Conservation (phyloP, 1,284 basidiomycete genomes). For the Apiotrichum mycotoxinovorans region DNA sequence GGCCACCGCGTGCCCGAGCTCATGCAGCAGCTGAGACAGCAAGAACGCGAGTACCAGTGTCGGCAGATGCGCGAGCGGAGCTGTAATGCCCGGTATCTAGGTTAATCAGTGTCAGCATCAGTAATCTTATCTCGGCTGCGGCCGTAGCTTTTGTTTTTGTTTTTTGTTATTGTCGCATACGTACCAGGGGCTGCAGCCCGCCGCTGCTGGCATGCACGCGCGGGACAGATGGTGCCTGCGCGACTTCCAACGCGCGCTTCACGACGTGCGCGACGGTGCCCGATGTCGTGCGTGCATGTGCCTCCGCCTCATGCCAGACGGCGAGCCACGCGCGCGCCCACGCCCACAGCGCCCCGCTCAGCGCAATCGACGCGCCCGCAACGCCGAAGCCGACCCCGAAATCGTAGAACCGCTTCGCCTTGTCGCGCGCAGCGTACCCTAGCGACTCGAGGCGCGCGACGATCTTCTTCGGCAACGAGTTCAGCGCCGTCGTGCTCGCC, state of each 20-base stretch:
- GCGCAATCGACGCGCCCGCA: conserved; percentile 10
- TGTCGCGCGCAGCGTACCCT: neutral
- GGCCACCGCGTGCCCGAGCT: conserved; percentile 43
- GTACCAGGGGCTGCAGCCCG: conserved; percentile 36
- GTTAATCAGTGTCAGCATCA: neutral
- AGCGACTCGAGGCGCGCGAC: neutral
- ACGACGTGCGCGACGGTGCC: neutral
- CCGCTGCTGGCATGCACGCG: conserved; percentile 10
- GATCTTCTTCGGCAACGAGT: conserved; percentile 20
- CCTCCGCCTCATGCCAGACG: conserved; percentile 31
- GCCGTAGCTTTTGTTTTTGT: too few relatives aligned
- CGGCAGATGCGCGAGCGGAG: conserved; percentile 41
- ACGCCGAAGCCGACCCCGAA: conserved; percentile 14
- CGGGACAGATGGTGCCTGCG: neutral
- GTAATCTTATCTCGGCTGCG: neutral
- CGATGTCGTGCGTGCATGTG: conserved; percentile 23
- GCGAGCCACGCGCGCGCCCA: conserved; percentile 26
- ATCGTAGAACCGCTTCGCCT: conserved; percentile 22
- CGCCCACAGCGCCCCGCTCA: conserved; percentile 28
- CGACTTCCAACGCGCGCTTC: conserved; percentile 6
- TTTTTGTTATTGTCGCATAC: too few relatives aligned
- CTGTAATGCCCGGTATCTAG: conserved; percentile 47
- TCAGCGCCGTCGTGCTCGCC: conserved; percentile 27
- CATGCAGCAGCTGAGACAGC: conserved; percentile 44
- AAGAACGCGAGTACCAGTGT: conserved; percentile 41